A percentile compares a stretch with the other conserved stretches of the same genome.
Evolutionary conservation across 192 early-diverging fungal genomes (phyloP).

Genomic region (Coemansia sp.): DNA sequence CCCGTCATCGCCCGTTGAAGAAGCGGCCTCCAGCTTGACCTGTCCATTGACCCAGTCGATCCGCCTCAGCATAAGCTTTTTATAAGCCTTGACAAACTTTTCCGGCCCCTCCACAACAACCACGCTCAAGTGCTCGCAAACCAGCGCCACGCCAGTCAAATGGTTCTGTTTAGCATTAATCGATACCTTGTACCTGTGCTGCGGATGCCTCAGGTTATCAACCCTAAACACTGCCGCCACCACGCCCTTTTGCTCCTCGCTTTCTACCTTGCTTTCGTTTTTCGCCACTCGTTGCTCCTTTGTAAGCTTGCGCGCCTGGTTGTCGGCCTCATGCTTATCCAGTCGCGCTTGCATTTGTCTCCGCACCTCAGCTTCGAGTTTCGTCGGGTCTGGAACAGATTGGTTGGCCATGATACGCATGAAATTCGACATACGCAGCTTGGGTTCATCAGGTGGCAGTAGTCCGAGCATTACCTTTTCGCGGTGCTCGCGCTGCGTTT

Average conservation of each 20-base stretch:
- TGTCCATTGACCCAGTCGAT: constrained; percentile 82
- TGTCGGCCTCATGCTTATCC: constrained; percentile 78
- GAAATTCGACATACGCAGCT: constrained; percentile 89
- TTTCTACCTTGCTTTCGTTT: constrained; percentile 67
- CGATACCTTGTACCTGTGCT: constrained; percentile 88
- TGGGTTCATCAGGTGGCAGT: constrained; percentile 87
- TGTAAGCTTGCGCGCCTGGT: constrained; percentile 81
- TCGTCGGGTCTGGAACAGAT: constrained; percentile 91
- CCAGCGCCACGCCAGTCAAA: constrained; percentile 80
- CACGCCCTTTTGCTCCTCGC: constrained; percentile 68
- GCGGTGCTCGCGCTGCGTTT: constrained; percentile 87
- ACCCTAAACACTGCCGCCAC: constrained; percentile 80
- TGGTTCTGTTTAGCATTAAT: constrained; percentile 82
- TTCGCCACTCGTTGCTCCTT: constrained; percentile 85
- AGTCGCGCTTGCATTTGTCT: constrained; percentile 80
- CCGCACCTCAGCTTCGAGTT: constrained; percentile 89
- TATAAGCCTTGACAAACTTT: constrained; percentile 87
- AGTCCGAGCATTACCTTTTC: constrained; percentile 94
- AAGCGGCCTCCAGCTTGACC: constrained; percentile 47
- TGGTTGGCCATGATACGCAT: constrained; percentile 95
- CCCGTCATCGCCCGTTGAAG: constrained; percentile 9
- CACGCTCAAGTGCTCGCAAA: constrained; percentile 71
- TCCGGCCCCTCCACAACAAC: constrained; percentile 94
- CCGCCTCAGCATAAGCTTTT: constrained; percentile 92
- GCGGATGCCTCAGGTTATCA: constrained; percentile 73